Evolutionary conservation across 1,139 yeast genomes (phyloP).

Genomic region (Magnusiomyces starmeri): DNA sequence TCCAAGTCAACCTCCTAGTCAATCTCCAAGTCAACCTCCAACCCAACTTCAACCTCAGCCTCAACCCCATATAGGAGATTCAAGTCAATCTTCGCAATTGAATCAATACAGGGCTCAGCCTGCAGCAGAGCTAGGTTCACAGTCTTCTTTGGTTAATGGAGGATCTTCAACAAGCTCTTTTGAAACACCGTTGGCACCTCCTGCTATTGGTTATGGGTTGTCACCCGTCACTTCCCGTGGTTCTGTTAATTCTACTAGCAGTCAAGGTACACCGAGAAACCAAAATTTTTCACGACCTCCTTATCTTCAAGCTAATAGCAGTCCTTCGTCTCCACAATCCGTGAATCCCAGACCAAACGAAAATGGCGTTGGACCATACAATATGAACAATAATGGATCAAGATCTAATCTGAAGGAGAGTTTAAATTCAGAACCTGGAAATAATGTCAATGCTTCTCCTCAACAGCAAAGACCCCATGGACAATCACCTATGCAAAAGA

Average conservation of each 20-base stretch:
- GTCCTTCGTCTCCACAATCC: too few relatives aligned
- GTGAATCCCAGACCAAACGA: too few relatives aligned
- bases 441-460: neutral
- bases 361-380: neutral
- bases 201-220: neutral
- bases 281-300: constrained; percentile 8
- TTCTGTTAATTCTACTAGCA: neutral
- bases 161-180: too few relatives aligned
- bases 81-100: too few relatives aligned
- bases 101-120: too few relatives aligned
- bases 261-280: neutral
- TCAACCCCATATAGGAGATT: too few relatives aligned
- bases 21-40: too few relatives aligned
- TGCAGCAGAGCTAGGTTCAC: too few relatives aligned
- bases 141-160: too few relatives aligned
- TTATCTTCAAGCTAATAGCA: neutral
- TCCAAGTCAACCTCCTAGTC: too few relatives aligned
- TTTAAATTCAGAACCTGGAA: neutral
- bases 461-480: neutral
- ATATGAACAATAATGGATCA: neutral
- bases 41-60: too few relatives aligned
- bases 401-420: neutral
- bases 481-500: too few relatives aligned
- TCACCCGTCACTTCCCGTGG: neutral
- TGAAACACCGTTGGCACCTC: neutral